Base-by-base conservation (phyloP, 306 rosid genomes). In the Alnus glutinosa region DNA sequence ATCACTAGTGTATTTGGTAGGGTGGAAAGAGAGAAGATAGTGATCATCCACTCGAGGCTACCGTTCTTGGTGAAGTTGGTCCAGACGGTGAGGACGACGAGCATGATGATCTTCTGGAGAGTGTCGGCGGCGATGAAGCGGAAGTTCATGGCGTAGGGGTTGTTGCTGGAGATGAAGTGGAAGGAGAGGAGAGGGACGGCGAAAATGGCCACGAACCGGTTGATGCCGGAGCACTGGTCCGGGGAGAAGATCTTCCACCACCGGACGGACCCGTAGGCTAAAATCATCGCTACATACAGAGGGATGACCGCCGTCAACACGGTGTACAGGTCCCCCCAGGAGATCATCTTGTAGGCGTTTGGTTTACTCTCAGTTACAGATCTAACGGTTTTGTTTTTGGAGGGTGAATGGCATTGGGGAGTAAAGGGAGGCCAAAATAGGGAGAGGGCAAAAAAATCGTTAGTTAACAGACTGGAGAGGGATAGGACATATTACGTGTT, bases 191-290 rank as follows among this genome's bases (percentile, higher is more conserved):
- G 93, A 34, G 99, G 99, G 1, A 96, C 99, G 0, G 99, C 99
- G 61, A 96, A 96, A 76, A 96, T 86, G 10, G 99, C 97, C 1
- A 96, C 99, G 81, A 96, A 96, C 0, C 99, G 93, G 88, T 96
- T 96, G 81, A 96, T 93, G 42, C 99, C 99, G 37, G 99, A 96
- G 81, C 99, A 96, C 75, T 96, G 99, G 90, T 96, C 99, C 49
- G 96, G 96, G n/a, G 99, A 89, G 94, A 96, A 93, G 49, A 96
- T 96, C 91, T 91, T 96, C 99, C 99, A 96, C 99, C 99, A 96
- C 39, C 98, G 89, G 9, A 96, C 98, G 3, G 99, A 93, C 1
- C 98, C 98, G 85, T 96, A 96, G 44, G 99, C 99, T 34, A 96
- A 69, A 63, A 96, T 88, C 99, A 96, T 96, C 12, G 99, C 99